Percentiles rank a stretch among this genome's conserved stretches.
These are phyloP conservation scores for Alternaria sp. DNA, from an alignment of 2,329 filamentous ascomycete genomes.

Conservation along the genomic window DNA sequence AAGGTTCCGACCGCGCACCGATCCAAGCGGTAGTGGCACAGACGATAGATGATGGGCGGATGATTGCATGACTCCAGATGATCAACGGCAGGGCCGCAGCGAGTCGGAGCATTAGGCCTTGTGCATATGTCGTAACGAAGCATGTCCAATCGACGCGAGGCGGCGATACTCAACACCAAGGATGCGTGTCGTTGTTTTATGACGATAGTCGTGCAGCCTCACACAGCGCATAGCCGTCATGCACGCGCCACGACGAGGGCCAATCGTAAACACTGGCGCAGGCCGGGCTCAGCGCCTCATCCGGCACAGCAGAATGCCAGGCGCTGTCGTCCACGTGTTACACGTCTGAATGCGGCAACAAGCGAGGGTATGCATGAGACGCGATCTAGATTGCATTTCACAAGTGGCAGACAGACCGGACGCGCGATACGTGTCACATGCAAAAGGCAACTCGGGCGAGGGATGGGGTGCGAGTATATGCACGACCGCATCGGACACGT, in stretches of 20 bases:
- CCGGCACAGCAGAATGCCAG: constrained; percentile 5
- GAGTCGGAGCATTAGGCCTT: constrained; percentile 4
- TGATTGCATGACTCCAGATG: constrained; percentile 2
- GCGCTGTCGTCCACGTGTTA: constrained; percentile 30
- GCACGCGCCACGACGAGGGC: constrained; percentile 1
- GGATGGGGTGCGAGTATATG: constrained; percentile 2
- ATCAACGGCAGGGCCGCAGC: neutral
- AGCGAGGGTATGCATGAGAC: constrained; percentile 19
- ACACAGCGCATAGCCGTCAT: neutral
- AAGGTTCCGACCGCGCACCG: constrained; percentile 6
- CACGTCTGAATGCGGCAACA: constrained; percentile 15
- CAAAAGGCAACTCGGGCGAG: constrained; percentile 29
- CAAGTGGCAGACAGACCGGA: constrained; percentile 12
- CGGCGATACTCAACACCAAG: constrained; percentile 2
- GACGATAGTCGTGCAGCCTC: constrained; percentile 8
- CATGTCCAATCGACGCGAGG: neutral
- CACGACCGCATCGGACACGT: neutral
- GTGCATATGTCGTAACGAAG: constrained; percentile 4
- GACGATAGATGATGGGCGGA: constrained; percentile 5
- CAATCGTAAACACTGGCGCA: constrained; percentile 9
- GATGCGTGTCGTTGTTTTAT: neutral
- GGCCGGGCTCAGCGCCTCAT: constrained; percentile 11
- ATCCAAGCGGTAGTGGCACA: constrained; percentile 12
- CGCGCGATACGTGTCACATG: constrained; percentile 31
- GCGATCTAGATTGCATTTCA: constrained; percentile 20